A percentile compares a stretch with the other conserved stretches of the same genome.
Evolutionary conservation across 257 asterid genomes (phyloP).

Genomic region (Solanum chmielewskii): DNA sequence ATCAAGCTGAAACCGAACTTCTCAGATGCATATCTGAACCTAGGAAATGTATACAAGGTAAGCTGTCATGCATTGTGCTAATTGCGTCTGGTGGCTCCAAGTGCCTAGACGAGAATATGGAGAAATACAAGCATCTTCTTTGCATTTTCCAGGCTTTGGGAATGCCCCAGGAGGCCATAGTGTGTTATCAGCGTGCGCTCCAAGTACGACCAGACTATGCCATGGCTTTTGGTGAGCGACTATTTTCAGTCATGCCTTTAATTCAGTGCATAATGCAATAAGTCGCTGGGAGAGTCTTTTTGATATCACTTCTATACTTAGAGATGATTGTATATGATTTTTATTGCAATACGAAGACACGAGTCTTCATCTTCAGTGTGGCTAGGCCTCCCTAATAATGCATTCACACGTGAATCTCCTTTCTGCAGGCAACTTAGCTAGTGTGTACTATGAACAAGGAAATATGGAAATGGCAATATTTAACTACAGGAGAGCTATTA

Average conservation of each 20-base stretch:
- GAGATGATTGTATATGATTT: not conserved
- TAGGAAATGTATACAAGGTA: slow-evolving; percentile 99
- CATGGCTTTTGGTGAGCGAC: slow-evolving; percentile 82
- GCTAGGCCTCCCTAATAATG: not conserved
- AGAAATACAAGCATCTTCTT: slow-evolving; percentile 41
- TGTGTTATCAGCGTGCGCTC: slow-evolving; percentile 84
- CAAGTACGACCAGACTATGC: slow-evolving; percentile 90
- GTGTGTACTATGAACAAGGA: slow-evolving; percentile 89
- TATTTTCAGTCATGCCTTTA: not conserved
- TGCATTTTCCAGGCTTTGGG: slow-evolving; percentile 86
- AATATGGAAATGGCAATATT: slow-evolving; percentile 92
- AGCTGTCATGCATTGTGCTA: slow-evolving; percentile 33
- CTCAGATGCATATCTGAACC: slow-evolving; percentile 81
- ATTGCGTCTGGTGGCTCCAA: slow-evolving; percentile 38
- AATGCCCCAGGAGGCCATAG: slow-evolving; percentile 87
- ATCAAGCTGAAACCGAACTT: slow-evolving; percentile 93
- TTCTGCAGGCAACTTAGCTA: slow-evolving; percentile 83
- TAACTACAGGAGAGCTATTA: slow-evolving; percentile 84
- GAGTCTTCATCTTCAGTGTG: not conserved
- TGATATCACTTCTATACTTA: not conserved
- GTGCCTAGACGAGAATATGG: slow-evolving; percentile 36
- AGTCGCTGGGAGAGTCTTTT: not conserved
- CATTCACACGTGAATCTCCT: not conserved
- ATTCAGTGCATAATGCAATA: not conserved
- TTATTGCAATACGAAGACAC: not conserved